Evolutionary conservation across 2,329 filamentous ascomycete genomes (phyloP).

Genomic region (Monosporascus sp.): DNA sequence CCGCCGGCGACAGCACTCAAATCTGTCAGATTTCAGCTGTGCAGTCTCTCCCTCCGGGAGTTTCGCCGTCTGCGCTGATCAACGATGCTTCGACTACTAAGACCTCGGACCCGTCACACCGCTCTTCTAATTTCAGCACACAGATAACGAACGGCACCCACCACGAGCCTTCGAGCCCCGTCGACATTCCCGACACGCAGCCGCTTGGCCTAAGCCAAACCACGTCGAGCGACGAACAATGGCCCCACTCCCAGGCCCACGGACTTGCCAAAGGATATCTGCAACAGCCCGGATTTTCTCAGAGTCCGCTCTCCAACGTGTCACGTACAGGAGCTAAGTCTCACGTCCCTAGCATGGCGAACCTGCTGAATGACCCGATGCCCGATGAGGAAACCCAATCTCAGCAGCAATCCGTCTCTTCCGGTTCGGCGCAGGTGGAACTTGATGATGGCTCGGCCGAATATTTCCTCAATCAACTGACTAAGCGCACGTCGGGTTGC

Average conservation of each 20-base stretch:
- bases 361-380: constrained; percentile 36
- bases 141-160: constrained; percentile 66
- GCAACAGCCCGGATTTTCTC: constrained; percentile 28
- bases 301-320: constrained; percentile 19
- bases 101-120: constrained; percentile 65
- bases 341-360: constrained; percentile 29
- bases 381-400: constrained; percentile 30
- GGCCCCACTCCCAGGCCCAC: constrained; percentile 55
- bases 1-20: constrained; percentile 44
- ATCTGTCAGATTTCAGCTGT: constrained; percentile 61
- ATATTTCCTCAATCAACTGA: constrained; percentile 58
- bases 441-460: constrained; percentile 45
- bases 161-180: constrained; percentile 33
- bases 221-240: constrained; percentile 47
- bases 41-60: constrained; percentile 51
- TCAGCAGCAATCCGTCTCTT: constrained; percentile 27
- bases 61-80: constrained; percentile 53
- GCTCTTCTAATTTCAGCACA: constrained; percentile 62
- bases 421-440: constrained; percentile 39
- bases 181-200: constrained; percentile 50
- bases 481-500: constrained; percentile 65
- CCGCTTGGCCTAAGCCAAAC: constrained; percentile 36
- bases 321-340: constrained; percentile 33
- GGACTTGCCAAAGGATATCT: constrained; percentile 38
- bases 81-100: constrained; percentile 96